Evolutionary conservation across 805 yeast species (phyloP), one percentile per base, ranked within the genome.

Genomic region (Clavispora carvajalis): DNA sequence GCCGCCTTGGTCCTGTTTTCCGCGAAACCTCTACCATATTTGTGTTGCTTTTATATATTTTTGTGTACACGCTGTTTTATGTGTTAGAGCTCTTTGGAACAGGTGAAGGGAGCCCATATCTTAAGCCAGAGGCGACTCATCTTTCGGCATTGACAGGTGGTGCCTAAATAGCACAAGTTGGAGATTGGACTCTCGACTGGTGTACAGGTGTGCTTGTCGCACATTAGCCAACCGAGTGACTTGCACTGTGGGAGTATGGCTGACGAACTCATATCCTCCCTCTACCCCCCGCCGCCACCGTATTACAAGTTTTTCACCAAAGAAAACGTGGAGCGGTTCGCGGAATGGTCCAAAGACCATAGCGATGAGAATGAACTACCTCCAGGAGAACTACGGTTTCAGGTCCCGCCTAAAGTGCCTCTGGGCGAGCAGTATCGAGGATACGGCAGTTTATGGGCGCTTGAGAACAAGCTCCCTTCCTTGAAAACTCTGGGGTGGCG

Each of bases 221-320:
- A n/a, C n/a, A n/a, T n/a, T n/a, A n/a, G n/a, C n/a, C n/a, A n/a
- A n/a, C n/a, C n/a, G n/a, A n/a, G n/a, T n/a, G n/a, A n/a, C n/a
- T n/a, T n/a, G n/a, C n/a, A n/a, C n/a, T n/a, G n/a, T n/a, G n/a
- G n/a, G n/a, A n/a, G n/a, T 22, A 49, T 49, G 54, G 34, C 51
- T 1, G 69, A 60, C 33, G 70, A 69, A 37, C 51, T 68, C 40
- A 68, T 69, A 40, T 57, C 96, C 12, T 79, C 96, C 6, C 70
- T 91, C 31, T 93, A 86, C 51, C 99, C 99, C 2, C 95, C 95
- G 1, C 98, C 99, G 2, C 99, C 99, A 7, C 85, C 85, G 7
- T 87, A 78, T 55, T 76, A 79, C 49, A 77, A 79, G 56, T 77
- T 73, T 53, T 91, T 87, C 67, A 86, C 95, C 0, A 55, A 66